Evolutionary conservation across 2,329 filamentous ascomycete species (phyloP), one percentile per base, ranked within the genome.

Genomic region (Thielaviopsis ethacetica): DNA sequence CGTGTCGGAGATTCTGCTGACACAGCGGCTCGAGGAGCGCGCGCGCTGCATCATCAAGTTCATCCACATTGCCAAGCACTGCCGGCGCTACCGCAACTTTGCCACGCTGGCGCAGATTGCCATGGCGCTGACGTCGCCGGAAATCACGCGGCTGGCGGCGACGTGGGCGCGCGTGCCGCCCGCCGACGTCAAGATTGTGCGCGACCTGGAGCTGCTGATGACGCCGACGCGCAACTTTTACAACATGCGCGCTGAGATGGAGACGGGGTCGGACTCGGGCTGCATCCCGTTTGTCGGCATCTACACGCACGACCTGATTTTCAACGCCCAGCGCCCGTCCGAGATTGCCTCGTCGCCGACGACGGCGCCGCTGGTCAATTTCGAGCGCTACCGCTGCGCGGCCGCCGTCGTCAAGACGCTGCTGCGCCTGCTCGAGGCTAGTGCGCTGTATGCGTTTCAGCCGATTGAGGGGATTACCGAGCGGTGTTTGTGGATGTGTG

Each of bases 261-360:
- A 93, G 69, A 65, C 67, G 6, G 80, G 80, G 1, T 73, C 77
- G 1, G 83, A 88, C 58, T 76, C 78, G 44, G 86, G 86, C 1
- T 91, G 88, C 65, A 91, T 93, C 62, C 88, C 88, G 0, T 91
- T 93, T 67, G 85, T 93, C 54, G 88, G 84, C 60, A 83, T 85
- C 59, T 93, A 93, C 69, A 91, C 86, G 1, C 87, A 91, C 66
- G 88, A 93, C 67, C 75, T 93, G 49, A 80, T 91, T 52, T 88
- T 87, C 74, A 91, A 91, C 66, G 82, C 84, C 0, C 86, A 91
- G 68, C 81, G 88, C 62, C 85, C 88, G 1, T 83, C 84, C 1
- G 84, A 87, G 68, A 84, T 91, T 64, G 82, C 83, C 1, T 81
- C 78, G 65, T 85, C 81, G 3, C 82, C 82, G 21, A 79, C 75